Evolutionary conservation across 257 asterid genomes (phyloP), one percentile per base, ranked within the genome.

Genomic region (Nicotiana noctiflora): DNA sequence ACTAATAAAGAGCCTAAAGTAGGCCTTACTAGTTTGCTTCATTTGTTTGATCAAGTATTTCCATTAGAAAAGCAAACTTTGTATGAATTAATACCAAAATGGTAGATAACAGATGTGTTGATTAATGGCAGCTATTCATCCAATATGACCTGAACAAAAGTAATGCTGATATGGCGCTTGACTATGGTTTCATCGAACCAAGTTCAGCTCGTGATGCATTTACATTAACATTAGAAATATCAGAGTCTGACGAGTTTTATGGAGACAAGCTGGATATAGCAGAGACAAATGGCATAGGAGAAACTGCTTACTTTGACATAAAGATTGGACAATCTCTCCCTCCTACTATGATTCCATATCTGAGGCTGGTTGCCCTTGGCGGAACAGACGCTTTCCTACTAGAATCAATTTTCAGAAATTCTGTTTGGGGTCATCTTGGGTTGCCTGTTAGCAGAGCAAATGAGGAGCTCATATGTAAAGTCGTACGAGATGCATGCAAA

Each of bases 81-180:
- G 1, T 25, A 25, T 25, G 27, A 25, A 25, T 25, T 25, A 25
- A 25, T 25, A 25, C 27, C 1, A 25, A 25, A 25, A 25, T 25
- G 27, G 27, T 25, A 25, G 27, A 25, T 25, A 25, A 37, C 46
- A 46, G 21, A 72, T 72, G 37, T 63, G 66, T 51, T 83, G 81
- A 70, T 84, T 53, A 25, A 25, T 85, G 84, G 67, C 92, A 94
- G 99, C 93, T 95, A 27, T 86, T 82, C 72, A 90, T 94, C 86
- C 98, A 96, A 79, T 96, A 96, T 82, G 93, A 89, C 89, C 63
- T 94, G 88, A 92, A 94, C 4, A 96, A 96, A 87, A 96, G 98
- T 70, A 92, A 90, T 83, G 98, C 98, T 19, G 99, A 96, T 81
- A 89, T 96, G 94, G 99, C 98, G 77, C 87, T 96, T 79, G 99